Conservation (phyloP, 2,329 filamentous ascomycete species). For the Davidsoniella eucalypti region DNA sequence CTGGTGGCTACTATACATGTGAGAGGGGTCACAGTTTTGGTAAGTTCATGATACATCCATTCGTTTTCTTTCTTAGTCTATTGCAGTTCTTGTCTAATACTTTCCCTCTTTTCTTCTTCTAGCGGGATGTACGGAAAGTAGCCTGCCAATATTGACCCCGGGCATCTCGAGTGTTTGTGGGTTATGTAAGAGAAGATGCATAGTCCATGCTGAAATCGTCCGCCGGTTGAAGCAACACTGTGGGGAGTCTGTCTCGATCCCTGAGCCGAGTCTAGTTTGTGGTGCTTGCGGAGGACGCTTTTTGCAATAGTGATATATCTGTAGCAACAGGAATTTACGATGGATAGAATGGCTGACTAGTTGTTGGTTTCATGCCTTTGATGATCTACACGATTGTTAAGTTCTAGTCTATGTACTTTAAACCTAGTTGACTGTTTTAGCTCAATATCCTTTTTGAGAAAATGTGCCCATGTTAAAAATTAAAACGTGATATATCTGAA, state of each 20-base stretch:
- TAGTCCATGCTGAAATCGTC: conserved; percentile 1
- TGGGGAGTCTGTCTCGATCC: neutral
- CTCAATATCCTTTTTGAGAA: too few relatives aligned
- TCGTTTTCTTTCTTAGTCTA: neutral
- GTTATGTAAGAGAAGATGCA: conserved; percentile 27
- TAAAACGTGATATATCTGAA: too few relatives aligned
- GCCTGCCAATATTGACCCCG: conserved; percentile 36
- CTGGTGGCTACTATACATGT: conserved; percentile 24
- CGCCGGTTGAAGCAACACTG: conserved; percentile 1
- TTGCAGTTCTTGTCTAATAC: neutral
- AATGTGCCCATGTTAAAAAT: too few relatives aligned
- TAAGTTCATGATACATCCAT: conserved; percentile 16
- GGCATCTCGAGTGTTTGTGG: conserved; percentile 37
- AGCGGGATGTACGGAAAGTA: conserved; percentile 38
- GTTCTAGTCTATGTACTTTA: too few relatives aligned
- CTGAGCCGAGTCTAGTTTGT: conserved; percentile 2
- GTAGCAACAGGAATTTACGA: neutral
- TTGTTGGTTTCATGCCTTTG: too few relatives aligned
- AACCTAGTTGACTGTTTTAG: too few relatives aligned
- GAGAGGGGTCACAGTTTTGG: conserved; percentile 25
- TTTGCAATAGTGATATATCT: neutral
- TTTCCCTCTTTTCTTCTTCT: neutral
- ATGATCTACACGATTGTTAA: too few relatives aligned
- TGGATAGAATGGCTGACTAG: too few relatives aligned
- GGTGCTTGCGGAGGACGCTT: conserved; percentile 10